Percentiles rank a stretch among this genome's conserved stretches.
Conservation (phyloP, 2,329 filamentous ascomycete genomes). For the Colletotrichum coccodes region DNA sequence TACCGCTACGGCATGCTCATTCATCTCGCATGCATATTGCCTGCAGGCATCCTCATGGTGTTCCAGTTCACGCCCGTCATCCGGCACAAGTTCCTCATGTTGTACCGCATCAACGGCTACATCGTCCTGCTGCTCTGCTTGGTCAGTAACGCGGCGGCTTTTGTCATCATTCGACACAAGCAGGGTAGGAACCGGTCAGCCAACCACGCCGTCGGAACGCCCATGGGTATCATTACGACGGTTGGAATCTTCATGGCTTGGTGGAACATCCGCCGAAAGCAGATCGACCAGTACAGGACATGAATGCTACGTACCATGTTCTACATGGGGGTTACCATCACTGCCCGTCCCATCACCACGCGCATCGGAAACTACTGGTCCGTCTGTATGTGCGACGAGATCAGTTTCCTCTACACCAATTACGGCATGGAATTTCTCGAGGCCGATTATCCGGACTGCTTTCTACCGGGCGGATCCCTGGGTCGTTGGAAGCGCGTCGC, state of each 20-base stretch:
- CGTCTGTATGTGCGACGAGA: slow-evolving; percentile 1
- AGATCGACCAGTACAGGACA: slow-evolving; percentile 70
- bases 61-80: slow-evolving; percentile 60
- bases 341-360: background rate
- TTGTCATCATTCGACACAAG: slow-evolving; percentile 61
- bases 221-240: slow-evolving; percentile 55
- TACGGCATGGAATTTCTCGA: background rate
- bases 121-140: slow-evolving; percentile 58
- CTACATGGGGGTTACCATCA: slow-evolving; percentile 45
- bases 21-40: slow-evolving; percentile 56
- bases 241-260: slow-evolving; percentile 56
- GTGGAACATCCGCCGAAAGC: slow-evolving; percentile 66
- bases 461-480: background rate
- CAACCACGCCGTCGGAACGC: slow-evolving; percentile 53
- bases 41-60: slow-evolving; percentile 52
- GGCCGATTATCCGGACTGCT: background rate
- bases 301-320: slow-evolving; percentile 70
- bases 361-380: background rate
- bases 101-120: slow-evolving; percentile 72
- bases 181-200: slow-evolving; percentile 59
- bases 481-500: slow-evolving; percentile 1
- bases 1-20: slow-evolving; percentile 53
- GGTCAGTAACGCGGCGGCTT: slow-evolving; percentile 54
- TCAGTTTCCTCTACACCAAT: background rate
- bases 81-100: slow-evolving; percentile 55